These are phyloP conservation scores for Nigrospora oryzae DNA, from an alignment of 2,329 filamentous ascomycete species.

Conservation along the genomic window DNA sequence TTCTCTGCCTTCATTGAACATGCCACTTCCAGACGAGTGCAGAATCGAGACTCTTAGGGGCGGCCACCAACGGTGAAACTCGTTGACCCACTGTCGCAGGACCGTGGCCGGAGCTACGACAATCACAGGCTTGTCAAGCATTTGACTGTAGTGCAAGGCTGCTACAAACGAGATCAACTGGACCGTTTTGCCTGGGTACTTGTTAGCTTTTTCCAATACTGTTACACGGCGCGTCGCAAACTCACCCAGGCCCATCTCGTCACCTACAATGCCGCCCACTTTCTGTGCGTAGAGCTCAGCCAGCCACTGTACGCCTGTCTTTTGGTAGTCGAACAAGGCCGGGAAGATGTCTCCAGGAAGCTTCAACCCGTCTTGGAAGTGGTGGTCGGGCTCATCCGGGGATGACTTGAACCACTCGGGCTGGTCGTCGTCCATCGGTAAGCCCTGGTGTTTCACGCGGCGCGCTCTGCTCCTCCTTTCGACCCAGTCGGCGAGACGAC, in stretches of 20 bases:
- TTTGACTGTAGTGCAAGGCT: conserved; percentile 84
- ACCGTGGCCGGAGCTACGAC: conserved; percentile 92
- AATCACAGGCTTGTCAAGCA: conserved; percentile 75
- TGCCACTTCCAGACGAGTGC: conserved; percentile 91
- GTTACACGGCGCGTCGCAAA: not conserved
- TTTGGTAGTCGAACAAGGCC: conserved; percentile 92
- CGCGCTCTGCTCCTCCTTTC: conserved; percentile 53
- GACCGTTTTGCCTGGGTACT: conserved; percentile 57
- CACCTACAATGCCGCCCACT: conserved; percentile 89
- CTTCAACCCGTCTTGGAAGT: conserved; percentile 66
- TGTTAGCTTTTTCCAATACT: not conserved
- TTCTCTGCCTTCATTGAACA: conserved; percentile 73
- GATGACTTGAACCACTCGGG: conserved; percentile 78
- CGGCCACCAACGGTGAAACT: conserved; percentile 99
- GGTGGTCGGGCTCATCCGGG: conserved; percentile 69
- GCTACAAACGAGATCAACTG: conserved; percentile 71
- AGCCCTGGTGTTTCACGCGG: conserved; percentile 26
- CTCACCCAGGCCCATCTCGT: conserved; percentile 91
- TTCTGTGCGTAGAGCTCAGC: conserved; percentile 84
- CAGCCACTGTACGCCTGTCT: conserved; percentile 93
- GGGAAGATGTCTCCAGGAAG: conserved; percentile 90
- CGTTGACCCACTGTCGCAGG: conserved; percentile 95
- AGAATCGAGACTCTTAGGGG: conserved; percentile 91
- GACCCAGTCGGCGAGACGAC: conserved; percentile 69
- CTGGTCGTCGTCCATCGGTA: conserved; percentile 33